phyloP scores from a whole-genome alignment of 768 basidiomycete species.

The Tephrocybe rancida region DNA sequence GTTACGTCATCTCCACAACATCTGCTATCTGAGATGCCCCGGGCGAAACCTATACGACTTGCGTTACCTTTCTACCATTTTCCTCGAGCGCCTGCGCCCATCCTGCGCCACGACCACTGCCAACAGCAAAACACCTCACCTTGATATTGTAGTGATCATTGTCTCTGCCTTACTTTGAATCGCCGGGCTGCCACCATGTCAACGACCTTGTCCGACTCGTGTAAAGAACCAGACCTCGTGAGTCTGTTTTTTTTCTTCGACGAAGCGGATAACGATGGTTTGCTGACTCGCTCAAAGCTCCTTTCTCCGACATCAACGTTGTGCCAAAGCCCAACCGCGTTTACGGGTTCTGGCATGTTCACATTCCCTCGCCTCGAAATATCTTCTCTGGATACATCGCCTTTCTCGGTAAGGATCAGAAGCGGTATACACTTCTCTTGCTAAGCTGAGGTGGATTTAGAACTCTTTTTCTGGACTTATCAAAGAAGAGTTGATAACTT shows the following conservation, averaged over 20 bases:
- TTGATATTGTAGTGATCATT: no score
- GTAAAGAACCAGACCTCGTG: slow-evolving; percentile 2
- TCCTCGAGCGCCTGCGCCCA: no score
- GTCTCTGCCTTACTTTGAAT: no score
- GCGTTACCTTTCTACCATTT: no score
- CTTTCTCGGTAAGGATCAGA: slow-evolving; percentile 13
- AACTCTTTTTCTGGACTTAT: slow-evolving; percentile 17
- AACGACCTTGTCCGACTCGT: no score
- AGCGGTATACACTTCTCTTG: not conserved
- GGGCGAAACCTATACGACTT: no score
- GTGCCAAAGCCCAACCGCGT: slow-evolving; percentile 6
- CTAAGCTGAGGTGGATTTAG: not conserved
- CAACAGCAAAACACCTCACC: no score
- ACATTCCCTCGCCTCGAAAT: slow-evolving; percentile 16
- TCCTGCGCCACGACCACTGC: no score
- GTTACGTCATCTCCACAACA: no score
- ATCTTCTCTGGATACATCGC: slow-evolving; percentile 12
- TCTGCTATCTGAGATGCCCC: no score
- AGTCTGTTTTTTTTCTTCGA: not conserved
- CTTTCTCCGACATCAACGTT: slow-evolving; percentile 18
- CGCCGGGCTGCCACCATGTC: no score
- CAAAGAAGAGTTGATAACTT: slow-evolving; percentile 6
- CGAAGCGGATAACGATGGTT: not conserved
- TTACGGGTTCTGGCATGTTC: not conserved
- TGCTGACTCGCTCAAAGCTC: not conserved